Evolutionary conservation across 1,139 yeast species (phyloP).

Genomic region (Casaregolazyma suthepensis): DNA sequence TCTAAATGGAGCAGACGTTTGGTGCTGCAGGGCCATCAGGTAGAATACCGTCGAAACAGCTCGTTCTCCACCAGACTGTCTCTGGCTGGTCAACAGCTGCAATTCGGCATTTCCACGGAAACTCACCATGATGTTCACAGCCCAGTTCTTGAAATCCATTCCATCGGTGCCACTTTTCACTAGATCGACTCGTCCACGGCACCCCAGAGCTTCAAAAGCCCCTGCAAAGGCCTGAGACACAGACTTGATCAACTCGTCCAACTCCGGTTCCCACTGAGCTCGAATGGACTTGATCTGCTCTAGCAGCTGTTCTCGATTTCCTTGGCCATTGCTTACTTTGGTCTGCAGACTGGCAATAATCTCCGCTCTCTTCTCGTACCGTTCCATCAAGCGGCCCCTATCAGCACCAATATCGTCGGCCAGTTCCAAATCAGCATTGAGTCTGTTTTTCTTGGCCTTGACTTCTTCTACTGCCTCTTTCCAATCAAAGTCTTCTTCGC

Average conservation of each 20-base stretch:
- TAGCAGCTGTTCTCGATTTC: constrained; percentile 30
- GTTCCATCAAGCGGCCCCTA: constrained; percentile 6
- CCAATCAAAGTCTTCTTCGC: constrained; percentile 2
- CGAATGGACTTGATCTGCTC: constrained; percentile 38
- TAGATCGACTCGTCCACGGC: constrained; percentile 73
- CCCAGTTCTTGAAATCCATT: constrained; percentile 64
- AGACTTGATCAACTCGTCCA: constrained; percentile 42
- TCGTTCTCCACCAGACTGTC: constrained; percentile 97
- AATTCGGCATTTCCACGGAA: constrained; percentile 72
- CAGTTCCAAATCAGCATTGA: constrained; percentile 8
- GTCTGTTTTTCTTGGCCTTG: neutral
- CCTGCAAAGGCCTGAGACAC: constrained; percentile 60
- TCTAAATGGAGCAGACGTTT: constrained; percentile 84
- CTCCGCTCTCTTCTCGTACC: constrained; percentile 24
- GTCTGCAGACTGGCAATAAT: constrained; percentile 29
- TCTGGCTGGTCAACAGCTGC: constrained; percentile 68
- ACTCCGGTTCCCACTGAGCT: constrained; percentile 52
- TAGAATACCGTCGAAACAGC: constrained; percentile 92
- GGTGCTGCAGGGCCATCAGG: constrained; percentile 86
- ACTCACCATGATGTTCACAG: constrained; percentile 73
- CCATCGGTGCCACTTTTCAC: constrained; percentile 40
- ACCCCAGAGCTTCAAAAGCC: constrained; percentile 69
- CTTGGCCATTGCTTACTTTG: constrained; percentile 21
- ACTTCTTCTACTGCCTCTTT: neutral
- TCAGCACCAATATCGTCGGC: constrained; percentile 1